These are phyloP conservation scores for Suhomyces sp. DNA, from an alignment of 805 yeast genomes.

Conservation along the genomic window DNA sequence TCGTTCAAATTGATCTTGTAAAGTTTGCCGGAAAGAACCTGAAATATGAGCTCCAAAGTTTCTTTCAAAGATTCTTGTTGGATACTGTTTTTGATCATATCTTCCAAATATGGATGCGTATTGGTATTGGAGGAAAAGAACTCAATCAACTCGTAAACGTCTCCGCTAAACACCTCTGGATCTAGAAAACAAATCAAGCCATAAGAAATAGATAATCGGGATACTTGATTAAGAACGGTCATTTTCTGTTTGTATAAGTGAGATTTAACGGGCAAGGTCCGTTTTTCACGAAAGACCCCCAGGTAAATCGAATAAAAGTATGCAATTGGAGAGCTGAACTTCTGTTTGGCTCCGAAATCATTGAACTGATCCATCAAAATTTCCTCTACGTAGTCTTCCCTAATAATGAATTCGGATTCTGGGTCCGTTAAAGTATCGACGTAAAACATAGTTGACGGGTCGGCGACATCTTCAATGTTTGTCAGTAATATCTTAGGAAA, in stretches of 20 bases:
- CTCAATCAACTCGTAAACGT: constrained; percentile 27
- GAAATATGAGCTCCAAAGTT: constrained; percentile 52
- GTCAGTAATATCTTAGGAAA: not conserved
- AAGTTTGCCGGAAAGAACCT: constrained; percentile 38
- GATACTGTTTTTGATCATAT: constrained; percentile 54
- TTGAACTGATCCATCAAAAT: constrained; percentile 55
- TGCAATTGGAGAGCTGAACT: constrained; percentile 37
- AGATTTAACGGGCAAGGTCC: constrained; percentile 43
- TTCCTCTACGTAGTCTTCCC: constrained; percentile 43
- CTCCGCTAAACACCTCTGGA: constrained; percentile 56
- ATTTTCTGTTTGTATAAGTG: constrained; percentile 34
- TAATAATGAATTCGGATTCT: constrained; percentile 10
- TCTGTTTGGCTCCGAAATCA: constrained; percentile 47
- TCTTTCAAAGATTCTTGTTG: constrained; percentile 68
- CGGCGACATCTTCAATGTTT: not conserved
- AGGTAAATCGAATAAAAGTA: constrained; percentile 49
- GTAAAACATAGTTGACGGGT: not conserved
- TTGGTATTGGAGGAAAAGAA: constrained; percentile 18
- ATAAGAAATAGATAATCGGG: constrained; percentile 53
- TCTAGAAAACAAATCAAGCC: constrained; percentile 68
- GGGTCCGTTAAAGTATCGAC: not conserved
- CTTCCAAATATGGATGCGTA: constrained; percentile 45
- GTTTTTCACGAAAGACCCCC: constrained; percentile 37
- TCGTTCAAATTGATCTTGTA: constrained; percentile 45
- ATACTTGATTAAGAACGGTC: constrained; percentile 45